Conservation (phyloP, 495 filamentous ascomycete species). For the Podospora pseudocomata region DNA sequence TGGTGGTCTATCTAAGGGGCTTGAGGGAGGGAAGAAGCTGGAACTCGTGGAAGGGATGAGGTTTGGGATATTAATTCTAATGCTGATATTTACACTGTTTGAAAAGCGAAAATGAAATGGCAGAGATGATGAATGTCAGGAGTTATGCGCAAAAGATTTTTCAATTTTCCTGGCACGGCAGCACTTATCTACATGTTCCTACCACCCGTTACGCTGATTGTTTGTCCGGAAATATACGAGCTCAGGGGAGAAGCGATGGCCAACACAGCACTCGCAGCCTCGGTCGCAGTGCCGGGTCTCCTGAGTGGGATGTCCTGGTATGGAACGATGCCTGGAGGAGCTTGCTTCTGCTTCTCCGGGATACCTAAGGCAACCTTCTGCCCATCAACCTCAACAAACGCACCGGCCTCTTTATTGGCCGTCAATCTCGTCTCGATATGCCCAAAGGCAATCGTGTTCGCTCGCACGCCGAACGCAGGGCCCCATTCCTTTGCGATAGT, state of each 20-base stretch:
- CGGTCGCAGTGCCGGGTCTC: slow-evolving; percentile 68
- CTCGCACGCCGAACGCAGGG: slow-evolving; percentile 73
- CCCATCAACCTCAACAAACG: slow-evolving; percentile 72
- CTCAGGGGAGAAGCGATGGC: slow-evolving; percentile 77
- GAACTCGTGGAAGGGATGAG: background rate
- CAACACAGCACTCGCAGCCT: slow-evolving; percentile 74
- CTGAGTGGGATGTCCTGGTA: slow-evolving; percentile 71
- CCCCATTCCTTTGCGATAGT: slow-evolving; percentile 93
- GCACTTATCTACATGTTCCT: slow-evolving; percentile 62
- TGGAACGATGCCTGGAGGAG: slow-evolving; percentile 30
- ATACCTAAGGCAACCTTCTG: slow-evolving; percentile 77
- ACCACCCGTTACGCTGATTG: slow-evolving; percentile 78
- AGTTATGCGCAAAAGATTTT: background rate
- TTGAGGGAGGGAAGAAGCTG: background rate
- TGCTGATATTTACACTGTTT: slow-evolving; percentile 1
- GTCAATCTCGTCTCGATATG: slow-evolving; percentile 75
- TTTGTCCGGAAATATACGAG: slow-evolving; percentile 79
- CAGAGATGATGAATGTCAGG: slow-evolving; percentile 3
- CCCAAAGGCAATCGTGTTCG: slow-evolving; percentile 81
- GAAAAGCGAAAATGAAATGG: background rate
- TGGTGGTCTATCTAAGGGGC: slow-evolving; percentile 61
- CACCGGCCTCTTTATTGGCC: slow-evolving; percentile 73
- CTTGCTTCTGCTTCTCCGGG: slow-evolving; percentile 45
- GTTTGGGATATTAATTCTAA: background rate
- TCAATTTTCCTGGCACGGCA: background rate